Base-by-base conservation (phyloP, 371 early-diverging fungal genomes). In the Rhizopus arrhizus region DNA sequence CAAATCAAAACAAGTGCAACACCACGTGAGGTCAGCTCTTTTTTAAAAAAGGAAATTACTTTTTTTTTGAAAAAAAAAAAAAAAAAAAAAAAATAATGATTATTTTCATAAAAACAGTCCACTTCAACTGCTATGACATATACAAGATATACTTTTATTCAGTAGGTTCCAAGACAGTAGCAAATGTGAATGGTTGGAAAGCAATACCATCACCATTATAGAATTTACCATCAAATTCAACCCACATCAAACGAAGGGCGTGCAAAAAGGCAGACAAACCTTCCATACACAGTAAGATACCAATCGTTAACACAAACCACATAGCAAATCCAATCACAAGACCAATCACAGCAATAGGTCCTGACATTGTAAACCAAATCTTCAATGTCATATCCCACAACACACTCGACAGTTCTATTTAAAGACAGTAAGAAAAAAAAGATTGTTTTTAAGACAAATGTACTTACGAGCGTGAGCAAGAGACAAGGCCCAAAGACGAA, bases 401-500 rank as follows among this genome's bases (percentile, higher is more conserved):
- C 10, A 99, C 99, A 69, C 92, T 92, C 1, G 99, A 99, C 43
- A 99, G 81, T 81, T 99, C 88, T 89, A 62, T 46, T 36, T 5
- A 56, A 34, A 29, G 32, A n/a, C 9, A 46, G n/a, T 15, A 49
- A 38, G 53, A 36, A n/a, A 49, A 47, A 36, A 58, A 41, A 40
- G 15, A 22, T 34, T 33, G 28, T 47, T 52, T 38, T 35, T 29
- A 36, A 41, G 3, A 29, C 3, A 29, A 29, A 15, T 28, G 10
- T 11, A 75, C 78, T 62, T 80, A 90, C 89, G 98, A 32, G 99
- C 96, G 73, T 99, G 99, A 1, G 99, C 99, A 58, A 99, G 88
- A 46, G 95, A 95, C 65, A 99, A 85, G 35, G 99, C 99, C 99
- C 99, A 99, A 43, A 99, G 87, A 74, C 99, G 95, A 45, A 99